A percentile compares a stretch with the other conserved stretches of the same genome.
Evolutionary conservation across 148 eudicot species (phyloP).

Genomic region (Hydrangea macrophylla): DNA sequence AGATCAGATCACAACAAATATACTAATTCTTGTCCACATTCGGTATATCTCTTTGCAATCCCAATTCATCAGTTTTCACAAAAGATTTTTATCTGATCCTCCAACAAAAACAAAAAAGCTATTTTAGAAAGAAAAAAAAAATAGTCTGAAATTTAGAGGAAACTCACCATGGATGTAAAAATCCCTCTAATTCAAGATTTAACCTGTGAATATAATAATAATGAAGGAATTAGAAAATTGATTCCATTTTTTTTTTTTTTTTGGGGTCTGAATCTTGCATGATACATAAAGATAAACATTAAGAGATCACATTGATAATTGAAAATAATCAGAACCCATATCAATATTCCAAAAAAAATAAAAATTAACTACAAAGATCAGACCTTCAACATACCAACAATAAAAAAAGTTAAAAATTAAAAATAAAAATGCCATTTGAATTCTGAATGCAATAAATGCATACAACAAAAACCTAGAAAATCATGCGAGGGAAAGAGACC

Average conservation of each 20-base stretch:
- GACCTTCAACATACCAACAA: neutral
- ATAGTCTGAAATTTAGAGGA: neutral
- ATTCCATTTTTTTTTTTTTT: neutral
- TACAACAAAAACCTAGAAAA: neutral
- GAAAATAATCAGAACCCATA: neutral
- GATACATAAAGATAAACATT: neutral
- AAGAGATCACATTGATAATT: no score
- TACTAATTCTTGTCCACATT: neutral
- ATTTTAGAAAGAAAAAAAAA: neutral
- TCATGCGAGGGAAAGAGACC: neutral
- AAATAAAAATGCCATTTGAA: neutral
- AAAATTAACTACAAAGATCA: neutral
- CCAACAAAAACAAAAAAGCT: no score
- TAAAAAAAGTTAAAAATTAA: neutral
- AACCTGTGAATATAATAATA: constrained; percentile 25
- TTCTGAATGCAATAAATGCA: neutral
- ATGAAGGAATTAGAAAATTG: constrained; percentile 4
- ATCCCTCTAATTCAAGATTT: constrained; percentile 17
- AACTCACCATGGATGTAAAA: constrained; percentile 27
- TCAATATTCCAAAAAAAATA: neutral
- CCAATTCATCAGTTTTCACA: neutral
- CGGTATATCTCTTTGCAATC: neutral
- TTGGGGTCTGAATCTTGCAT: neutral
- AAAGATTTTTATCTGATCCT: no score
- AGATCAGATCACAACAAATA: constrained; percentile 4